Conservation (phyloP, 306 rosid species). For the Quercus gilva region DNA sequence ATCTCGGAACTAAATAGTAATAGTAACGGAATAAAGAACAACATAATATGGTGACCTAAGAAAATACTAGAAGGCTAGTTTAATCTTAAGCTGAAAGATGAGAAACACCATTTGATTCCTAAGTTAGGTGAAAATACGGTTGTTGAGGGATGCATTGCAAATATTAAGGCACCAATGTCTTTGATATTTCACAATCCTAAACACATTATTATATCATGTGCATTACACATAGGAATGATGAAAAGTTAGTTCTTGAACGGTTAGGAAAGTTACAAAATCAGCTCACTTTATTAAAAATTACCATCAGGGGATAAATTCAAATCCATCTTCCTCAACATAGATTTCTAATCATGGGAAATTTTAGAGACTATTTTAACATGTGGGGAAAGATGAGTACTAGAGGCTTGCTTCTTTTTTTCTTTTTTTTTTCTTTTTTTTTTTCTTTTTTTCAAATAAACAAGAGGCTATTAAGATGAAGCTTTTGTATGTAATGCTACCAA, state of each 20-base stretch:
- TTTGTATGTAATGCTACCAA: constrained; percentile 51
- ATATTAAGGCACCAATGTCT: background rate
- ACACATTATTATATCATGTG: background rate
- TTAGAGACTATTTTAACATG: too few species aligned
- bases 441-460: too few species aligned
- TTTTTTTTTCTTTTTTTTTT: too few species aligned
- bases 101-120: too few species aligned
- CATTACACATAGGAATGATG: too few species aligned
- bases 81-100: too few species aligned
- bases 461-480: constrained; percentile 28
- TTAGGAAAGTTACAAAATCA: background rate
- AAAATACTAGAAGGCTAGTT: too few species aligned
- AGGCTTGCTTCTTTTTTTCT: background rate
- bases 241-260: background rate
- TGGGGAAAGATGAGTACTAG: background rate
- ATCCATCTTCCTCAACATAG: too few species aligned
- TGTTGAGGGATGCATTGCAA: background rate
- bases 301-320: background rate
- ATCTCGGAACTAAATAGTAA: too few species aligned
- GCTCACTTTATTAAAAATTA: background rate
- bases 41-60: too few species aligned
- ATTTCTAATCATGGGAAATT: too few species aligned
- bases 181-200: background rate
- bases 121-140: background rate
- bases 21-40: too few species aligned